Base-by-base conservation (phyloP, 2,329 filamentous ascomycete species). In the Hypoxylon sp. region DNA sequence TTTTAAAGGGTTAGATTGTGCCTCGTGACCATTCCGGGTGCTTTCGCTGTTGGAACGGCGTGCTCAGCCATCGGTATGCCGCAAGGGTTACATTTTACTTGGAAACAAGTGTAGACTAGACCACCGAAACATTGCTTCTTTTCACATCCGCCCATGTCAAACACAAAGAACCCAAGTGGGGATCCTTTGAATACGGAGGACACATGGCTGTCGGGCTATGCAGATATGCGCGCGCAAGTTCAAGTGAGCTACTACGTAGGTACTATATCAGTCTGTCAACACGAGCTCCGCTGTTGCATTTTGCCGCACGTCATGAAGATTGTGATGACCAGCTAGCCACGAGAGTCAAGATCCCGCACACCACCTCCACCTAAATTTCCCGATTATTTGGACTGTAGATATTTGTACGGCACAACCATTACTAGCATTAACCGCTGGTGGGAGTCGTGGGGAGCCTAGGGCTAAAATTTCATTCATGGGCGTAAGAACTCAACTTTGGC, bases 201-300 rank as follows among this genome's bases (percentile, higher is more conserved):
- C 45, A 51, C n/a, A 45, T 45, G n/a, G 53, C 23, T 38, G n/a
- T 34, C 32, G 23, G 55, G 46, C 48, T 58, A 63, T 21, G 38
- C 13, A 50, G 25, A 34, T 41, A 52, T 61, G 57, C 43, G 14
- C 51, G 43, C 11, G 9, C 21, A 17, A 53, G 50, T n/a, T 48
- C 28, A 58, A 48, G 55, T 49, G 38, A 59, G 41, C 41, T 36
- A 53, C 28, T 30, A 1, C 5, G 28, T 30, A 1, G 28, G 28
- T 30, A 30, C 43, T 45, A 30, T 17, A 45, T 34, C 17, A 45
- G 51, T 62, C 36, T 56, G 45, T 65, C 49, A 70, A 70, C 65
- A 70, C 67, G 67, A 70, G 67, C 59, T 70, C 50, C 11, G 43
- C 58, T 41, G 45, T 65, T 56, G 58, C 52, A 65, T 62, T 69